Percentiles rank a stretch among this genome's conserved stretches.
Evolutionary conservation across 768 basidiomycete genomes (phyloP).

Genomic region (Leucocoprinus birnbaumii): DNA sequence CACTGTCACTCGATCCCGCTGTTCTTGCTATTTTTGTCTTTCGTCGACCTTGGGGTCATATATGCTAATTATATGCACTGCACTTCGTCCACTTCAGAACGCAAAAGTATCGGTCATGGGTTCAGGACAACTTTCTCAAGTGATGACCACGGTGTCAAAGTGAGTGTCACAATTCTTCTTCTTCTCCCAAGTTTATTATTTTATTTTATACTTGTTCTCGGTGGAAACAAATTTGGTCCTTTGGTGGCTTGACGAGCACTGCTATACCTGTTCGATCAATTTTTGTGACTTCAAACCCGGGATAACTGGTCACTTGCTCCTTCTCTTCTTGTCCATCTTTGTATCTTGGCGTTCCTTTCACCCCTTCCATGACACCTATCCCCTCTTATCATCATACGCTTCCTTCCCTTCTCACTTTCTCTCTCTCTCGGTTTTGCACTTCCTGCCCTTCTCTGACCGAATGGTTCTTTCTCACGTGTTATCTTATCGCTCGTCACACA

Average conservation of each 20-base stretch:
- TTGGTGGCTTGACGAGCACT: background rate
- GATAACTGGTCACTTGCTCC: background rate
- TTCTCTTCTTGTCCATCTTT: background rate
- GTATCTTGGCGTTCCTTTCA: background rate
- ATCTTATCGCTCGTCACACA: background rate
- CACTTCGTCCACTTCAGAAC: conserved; percentile 44
- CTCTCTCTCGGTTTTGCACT: background rate
- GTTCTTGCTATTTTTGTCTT: background rate
- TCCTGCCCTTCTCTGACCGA: background rate
- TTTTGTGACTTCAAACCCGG: background rate
- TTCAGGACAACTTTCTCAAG: conserved; percentile 86
- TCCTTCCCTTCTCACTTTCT: background rate
- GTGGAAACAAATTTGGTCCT: background rate
- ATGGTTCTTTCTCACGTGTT: background rate
- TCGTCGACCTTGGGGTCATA: background rate
- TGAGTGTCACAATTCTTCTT: conserved; percentile 28
- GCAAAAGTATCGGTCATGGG: conserved; percentile 97
- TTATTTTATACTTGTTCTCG: background rate
- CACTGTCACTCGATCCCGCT: too few species aligned
- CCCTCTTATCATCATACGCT: background rate
- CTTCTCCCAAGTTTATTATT: background rate
- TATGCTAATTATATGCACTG: background rate
- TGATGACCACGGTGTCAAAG: conserved; percentile 90
- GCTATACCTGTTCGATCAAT: background rate
- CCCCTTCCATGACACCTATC: background rate